phyloP scores from a whole-genome alignment of 208 protist species.

The Trypanosoma boissoni region DNA sequence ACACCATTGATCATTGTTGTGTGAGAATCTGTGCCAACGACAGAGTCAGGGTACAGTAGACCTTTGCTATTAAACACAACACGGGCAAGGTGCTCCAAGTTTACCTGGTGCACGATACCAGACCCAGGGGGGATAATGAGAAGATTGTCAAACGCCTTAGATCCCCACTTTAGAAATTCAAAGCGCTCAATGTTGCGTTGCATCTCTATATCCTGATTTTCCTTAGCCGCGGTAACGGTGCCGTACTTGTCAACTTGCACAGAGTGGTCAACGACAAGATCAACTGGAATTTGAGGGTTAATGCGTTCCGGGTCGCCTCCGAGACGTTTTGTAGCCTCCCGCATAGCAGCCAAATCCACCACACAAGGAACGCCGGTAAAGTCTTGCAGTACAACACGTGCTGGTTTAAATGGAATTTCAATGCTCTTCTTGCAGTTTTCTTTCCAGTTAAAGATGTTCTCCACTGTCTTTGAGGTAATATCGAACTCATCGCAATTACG shows the following conservation, averaged over 20 bases:
- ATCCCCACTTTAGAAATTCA: constrained; percentile 97
- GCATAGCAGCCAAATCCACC: constrained; percentile 96
- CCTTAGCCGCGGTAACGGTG: constrained; percentile 63
- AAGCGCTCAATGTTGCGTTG: constrained; percentile 95
- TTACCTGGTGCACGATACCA: constrained; percentile 98
- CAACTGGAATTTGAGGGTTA: constrained; percentile 95
- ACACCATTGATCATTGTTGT: constrained; percentile 97
- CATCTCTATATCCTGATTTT: constrained; percentile 95
- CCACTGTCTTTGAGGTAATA: constrained; percentile 87
- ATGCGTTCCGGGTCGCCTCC: constrained; percentile 92
- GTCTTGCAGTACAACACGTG: constrained; percentile 95
- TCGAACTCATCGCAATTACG: constrained; percentile 96
- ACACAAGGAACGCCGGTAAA: constrained; percentile 96
- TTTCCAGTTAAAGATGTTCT: constrained; percentile 94
- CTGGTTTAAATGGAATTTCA: constrained; percentile 96
- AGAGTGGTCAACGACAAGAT: constrained; percentile 97
- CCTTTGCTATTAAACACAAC: constrained; percentile 92
- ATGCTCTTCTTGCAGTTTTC: constrained; percentile 84
- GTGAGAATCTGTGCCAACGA: constrained; percentile 97
- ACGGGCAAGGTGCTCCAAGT: constrained; percentile 96
- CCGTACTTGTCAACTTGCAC: constrained; percentile 92
- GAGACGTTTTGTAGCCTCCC: constrained; percentile 90
- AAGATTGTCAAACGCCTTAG: constrained; percentile 93
- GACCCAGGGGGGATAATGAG: constrained; percentile 95
- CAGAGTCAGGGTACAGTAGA: constrained; percentile 95